Percentiles rank a stretch among this genome's conserved stretches.
These are phyloP conservation scores for Trichosporon sp. DNA, from an alignment of 1,284 basidiomycete species.

Conservation along the genomic window DNA sequence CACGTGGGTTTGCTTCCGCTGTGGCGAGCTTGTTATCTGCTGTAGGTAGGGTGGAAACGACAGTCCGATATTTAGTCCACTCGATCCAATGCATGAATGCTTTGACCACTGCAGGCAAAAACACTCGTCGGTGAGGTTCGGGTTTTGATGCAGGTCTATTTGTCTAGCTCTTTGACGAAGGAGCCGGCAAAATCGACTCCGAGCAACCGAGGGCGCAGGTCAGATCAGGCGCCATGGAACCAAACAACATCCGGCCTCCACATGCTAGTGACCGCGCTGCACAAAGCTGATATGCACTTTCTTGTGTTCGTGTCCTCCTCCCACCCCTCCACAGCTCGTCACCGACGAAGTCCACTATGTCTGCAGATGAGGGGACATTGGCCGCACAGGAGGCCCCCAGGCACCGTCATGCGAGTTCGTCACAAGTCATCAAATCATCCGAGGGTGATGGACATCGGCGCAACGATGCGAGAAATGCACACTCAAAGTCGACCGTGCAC, in stretches of 20 bases:
- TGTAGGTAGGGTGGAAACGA: not conserved
- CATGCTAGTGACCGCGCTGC: not conserved
- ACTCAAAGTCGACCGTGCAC: not conserved
- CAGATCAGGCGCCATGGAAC: not conserved
- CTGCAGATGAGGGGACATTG: no score
- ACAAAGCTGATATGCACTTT: no score
- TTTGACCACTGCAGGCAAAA: not conserved
- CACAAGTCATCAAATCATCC: not conserved
- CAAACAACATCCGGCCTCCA: not conserved
- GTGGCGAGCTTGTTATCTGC: not conserved
- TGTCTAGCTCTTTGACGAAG: no score
- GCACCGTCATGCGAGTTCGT: not conserved
- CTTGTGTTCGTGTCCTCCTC: no score
- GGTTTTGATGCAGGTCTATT: no score
- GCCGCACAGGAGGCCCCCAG: no score
- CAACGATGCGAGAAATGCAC: not conserved
- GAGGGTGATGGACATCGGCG: not conserved
- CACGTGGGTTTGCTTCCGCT: not conserved
- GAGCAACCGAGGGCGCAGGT: not conserved
- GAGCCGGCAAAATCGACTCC: no score
- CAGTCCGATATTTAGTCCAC: no score
- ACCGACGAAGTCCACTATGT: no score
- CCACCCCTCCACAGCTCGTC: no score
- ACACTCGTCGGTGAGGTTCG: no score
- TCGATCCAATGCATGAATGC: not conserved